Percentiles rank a stretch among this genome's conserved stretches.
phyloP scores from a whole-genome alignment of 2,329 filamentous ascomycete species.

The Hypoxylon sp. region DNA sequence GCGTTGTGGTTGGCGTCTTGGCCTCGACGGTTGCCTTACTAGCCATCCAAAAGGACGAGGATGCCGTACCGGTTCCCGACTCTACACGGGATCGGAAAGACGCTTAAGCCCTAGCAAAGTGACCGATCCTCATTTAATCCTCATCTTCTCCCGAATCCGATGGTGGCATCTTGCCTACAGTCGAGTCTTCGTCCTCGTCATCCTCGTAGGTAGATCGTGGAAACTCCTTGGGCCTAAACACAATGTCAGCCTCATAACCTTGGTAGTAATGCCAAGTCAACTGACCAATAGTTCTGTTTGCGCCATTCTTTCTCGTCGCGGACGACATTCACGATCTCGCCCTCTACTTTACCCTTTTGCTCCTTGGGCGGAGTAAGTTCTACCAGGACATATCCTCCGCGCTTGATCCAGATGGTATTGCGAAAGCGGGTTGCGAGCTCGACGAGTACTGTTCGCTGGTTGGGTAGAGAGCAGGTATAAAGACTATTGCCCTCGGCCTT shows the following conservation, averaged over 20 bases:
- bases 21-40: slow-evolving; percentile 74
- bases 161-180: slow-evolving; percentile 87
- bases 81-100: slow-evolving; percentile 46
- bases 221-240: slow-evolving; percentile 82
- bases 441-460: slow-evolving; percentile 76
- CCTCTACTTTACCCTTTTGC: slow-evolving; percentile 82
- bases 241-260: slow-evolving; percentile 44
- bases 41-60: slow-evolving; percentile 62
- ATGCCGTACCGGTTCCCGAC: slow-evolving; percentile 33
- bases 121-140: slow-evolving; percentile 46
- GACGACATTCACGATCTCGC: slow-evolving; percentile 94
- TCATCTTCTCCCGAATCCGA: slow-evolving; percentile 85
- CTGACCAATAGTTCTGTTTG: slow-evolving; percentile 88
- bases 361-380: slow-evolving; percentile 76
- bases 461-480: slow-evolving; percentile 83
- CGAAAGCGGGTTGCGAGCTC: slow-evolving; percentile 90
- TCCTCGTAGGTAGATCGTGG: slow-evolving; percentile 73
- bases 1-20: slow-evolving; percentile 78
- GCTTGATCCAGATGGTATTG: slow-evolving; percentile 93
- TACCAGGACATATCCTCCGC: slow-evolving; percentile 88
- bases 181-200: slow-evolving; percentile 84
- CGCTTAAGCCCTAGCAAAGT: slow-evolving; percentile 34
- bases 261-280: slow-evolving; percentile 27
- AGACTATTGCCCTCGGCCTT: slow-evolving; percentile 91
- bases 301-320: slow-evolving; percentile 93